Evolutionary conservation across 1,284 basidiomycete genomes (phyloP).

Genomic region (Sanguinoderma infundibulare): DNA sequence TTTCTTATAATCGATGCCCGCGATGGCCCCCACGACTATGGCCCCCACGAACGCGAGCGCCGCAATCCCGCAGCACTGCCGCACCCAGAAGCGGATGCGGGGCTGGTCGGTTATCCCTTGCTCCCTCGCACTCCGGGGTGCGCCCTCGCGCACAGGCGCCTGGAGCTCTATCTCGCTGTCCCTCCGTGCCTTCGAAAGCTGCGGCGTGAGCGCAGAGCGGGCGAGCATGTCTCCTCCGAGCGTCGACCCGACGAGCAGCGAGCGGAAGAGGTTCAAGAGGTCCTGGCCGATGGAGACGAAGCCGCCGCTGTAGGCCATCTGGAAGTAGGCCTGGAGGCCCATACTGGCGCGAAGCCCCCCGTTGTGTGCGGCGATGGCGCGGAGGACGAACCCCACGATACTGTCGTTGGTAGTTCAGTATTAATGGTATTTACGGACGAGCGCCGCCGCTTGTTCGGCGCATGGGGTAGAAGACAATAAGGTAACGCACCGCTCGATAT

Average conservation of each 20-base stretch:
- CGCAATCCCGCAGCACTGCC: conserved; percentile 31
- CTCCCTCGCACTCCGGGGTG: too few relatives aligned
- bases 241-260: conserved; percentile 37
- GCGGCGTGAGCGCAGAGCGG: not conserved
- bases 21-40: conserved; percentile 32
- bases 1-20: conserved; percentile 31
- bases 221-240: conserved; percentile 9
- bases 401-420: too few relatives aligned
- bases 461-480: too few relatives aligned
- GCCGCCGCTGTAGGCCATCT: conserved; percentile 35
- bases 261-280: conserved; percentile 31
- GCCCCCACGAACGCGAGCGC: conserved; percentile 29
- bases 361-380: conserved; percentile 34
- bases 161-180: too few relatives aligned
- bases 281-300: conserved; percentile 37
- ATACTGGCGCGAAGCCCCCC: conserved; percentile 24
- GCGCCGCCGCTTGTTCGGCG: not conserved
- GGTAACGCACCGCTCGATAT: conserved; percentile 24
- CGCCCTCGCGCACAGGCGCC: too few relatives aligned
- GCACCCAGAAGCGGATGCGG: conserved; percentile 33
- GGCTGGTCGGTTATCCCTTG: conserved; percentile 28
- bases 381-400: conserved; percentile 34
- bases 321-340: conserved; percentile 37
- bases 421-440: too few relatives aligned
- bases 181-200: not conserved